Evolutionary conservation across 768 basidiomycete species (phyloP), one percentile per base, ranked within the genome.

Genomic region (Strobilomyces confusus): DNA sequence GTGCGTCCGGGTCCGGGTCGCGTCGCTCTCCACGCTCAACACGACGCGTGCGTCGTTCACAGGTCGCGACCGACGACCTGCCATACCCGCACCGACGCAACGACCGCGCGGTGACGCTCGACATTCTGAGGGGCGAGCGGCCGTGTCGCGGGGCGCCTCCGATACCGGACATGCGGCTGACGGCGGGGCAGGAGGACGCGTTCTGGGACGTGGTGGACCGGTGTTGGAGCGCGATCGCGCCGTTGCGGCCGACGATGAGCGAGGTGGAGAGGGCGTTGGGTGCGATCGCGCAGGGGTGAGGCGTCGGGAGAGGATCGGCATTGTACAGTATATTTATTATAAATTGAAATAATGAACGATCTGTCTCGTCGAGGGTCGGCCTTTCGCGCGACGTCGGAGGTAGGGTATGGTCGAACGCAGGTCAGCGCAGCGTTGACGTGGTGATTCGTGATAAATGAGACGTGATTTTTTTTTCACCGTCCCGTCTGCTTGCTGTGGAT

Each of bases 61-160:
- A 83, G 81, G 70, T 83, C 37, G 75, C 76, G 0, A 80, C 80
- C 3, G 80, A 76, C 5, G 67, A 75, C 23, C 62, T 80, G 14
- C 82, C 82, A 0, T 83, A 80, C 38, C 69, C 80, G 0, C 71
- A 80, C 51, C 75, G 82, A 15, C 72, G 68, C 38, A 83, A 82
- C 45, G 82, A 83, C 52, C 75, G 78, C 36, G 75, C 80, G 33
- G 80, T 83, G 46, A 79, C 74, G 14, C 68, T 81, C 5, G 82
- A 82, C 44, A 79, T 83, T 34, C 54, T 83, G 30, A 72, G 80
- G 7, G 79, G 80, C 2, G 71, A 79, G 19, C 73, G 72, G 42
- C 82, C 82, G 1, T 73, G 73, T 14, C 66, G 72, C 25, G 73
- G 71, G 3, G 58, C 67, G 2, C 59, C 60, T 30, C 45, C 59